Evolutionary conservation across 208 protist species (phyloP).

Genomic region (Trypanosoma lewisi): DNA sequence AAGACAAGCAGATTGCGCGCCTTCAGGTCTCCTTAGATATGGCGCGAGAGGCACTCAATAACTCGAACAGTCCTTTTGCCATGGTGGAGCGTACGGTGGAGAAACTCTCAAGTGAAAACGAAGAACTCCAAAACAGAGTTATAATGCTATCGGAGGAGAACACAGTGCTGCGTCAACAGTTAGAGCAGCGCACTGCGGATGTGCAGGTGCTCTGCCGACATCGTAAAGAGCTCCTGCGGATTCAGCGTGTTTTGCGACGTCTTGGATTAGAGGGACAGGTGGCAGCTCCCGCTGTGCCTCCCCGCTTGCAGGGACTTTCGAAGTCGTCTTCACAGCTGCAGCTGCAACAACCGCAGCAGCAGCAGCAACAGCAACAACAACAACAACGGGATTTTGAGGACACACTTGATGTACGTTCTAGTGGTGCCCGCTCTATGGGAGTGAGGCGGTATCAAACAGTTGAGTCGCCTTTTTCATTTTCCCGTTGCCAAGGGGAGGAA

Average conservation of each 20-base stretch:
- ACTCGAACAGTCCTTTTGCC: slow-evolving; percentile 81
- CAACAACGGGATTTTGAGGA: slow-evolving; percentile 1
- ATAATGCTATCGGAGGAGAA: slow-evolving; percentile 55
- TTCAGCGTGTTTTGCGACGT: slow-evolving; percentile 61
- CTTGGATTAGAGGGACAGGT: slow-evolving; percentile 60
- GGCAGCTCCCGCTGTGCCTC: background rate
- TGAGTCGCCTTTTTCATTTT: background rate
- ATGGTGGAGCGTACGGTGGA: slow-evolving; percentile 74
- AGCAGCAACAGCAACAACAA: slow-evolving; percentile 1
- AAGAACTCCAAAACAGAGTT: slow-evolving; percentile 48
- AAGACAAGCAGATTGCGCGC: slow-evolving; percentile 65
- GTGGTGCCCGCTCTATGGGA: background rate
- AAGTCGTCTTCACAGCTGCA: background rate
- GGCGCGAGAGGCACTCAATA: slow-evolving; percentile 79
- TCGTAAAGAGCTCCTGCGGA: slow-evolving; percentile 71
- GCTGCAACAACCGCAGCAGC: slow-evolving; percentile 1
- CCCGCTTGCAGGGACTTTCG: background rate
- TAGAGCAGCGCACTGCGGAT: slow-evolving; percentile 54
- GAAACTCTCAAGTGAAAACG: slow-evolving; percentile 53
- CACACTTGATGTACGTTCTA: background rate
- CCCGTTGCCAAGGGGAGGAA: slow-evolving; percentile 3
- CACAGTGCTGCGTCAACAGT: slow-evolving; percentile 31
- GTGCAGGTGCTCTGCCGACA: slow-evolving; percentile 67
- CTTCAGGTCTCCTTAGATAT: slow-evolving; percentile 72
- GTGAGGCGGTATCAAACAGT: background rate